These are phyloP conservation scores for Pistacia vera DNA, from an alignment of 345 rosid species.

Conservation along the genomic window DNA sequence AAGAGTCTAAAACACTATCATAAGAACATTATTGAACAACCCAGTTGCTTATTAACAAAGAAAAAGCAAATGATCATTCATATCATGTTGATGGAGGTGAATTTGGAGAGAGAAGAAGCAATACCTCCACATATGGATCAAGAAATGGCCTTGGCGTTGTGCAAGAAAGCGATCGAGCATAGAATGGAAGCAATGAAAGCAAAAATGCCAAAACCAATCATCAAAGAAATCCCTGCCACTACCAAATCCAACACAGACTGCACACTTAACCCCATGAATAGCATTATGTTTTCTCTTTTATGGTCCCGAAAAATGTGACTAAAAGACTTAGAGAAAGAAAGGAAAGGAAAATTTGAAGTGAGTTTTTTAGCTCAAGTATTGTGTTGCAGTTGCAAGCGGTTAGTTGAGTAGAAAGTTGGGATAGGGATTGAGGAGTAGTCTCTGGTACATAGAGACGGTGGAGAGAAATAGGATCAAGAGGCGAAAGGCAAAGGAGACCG, in stretches of 20 bases:
- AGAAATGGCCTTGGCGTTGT: conserved; percentile 55
- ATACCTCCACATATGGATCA: conserved; percentile 19
- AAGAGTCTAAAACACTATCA: background rate
- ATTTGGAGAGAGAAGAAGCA: background rate
- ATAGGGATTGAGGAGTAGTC: no score
- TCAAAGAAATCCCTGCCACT: conserved; percentile 76
- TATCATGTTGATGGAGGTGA: background rate
- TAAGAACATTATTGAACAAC: background rate
- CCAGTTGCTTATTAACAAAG: background rate
- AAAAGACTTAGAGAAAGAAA: background rate
- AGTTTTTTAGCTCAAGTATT: background rate
- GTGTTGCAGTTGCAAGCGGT: background rate
- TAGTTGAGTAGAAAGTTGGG: no score
- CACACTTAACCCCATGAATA: conserved; percentile 51
- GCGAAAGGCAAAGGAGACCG: background rate
- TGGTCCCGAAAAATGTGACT: background rate
- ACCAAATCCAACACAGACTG: conserved; percentile 64
- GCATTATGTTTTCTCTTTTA: conserved; percentile 21
- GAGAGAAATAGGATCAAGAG: background rate
- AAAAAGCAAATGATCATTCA: background rate
- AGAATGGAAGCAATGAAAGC: conserved; percentile 66
- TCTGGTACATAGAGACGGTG: no score
- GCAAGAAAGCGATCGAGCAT: conserved; percentile 81
- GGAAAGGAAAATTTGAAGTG: background rate
- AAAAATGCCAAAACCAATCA: conserved; percentile 75